Percentiles rank a stretch among this genome's conserved stretches.
phyloP scores from a whole-genome alignment of 2,329 filamentous ascomycete genomes.

The Escovopsis weberi region DNA sequence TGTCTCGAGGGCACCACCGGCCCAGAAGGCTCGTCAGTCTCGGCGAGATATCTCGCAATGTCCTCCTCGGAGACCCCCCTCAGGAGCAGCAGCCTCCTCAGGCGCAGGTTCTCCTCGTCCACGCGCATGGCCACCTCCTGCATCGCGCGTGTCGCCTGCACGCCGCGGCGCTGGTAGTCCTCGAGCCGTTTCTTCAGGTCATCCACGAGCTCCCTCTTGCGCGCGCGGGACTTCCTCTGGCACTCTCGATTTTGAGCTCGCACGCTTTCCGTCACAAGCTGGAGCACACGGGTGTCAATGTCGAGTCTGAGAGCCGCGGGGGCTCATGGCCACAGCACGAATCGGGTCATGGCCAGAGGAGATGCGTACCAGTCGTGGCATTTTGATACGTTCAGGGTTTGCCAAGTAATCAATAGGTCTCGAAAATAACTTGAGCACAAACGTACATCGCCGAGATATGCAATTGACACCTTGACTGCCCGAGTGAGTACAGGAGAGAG shows the following conservation, averaged over 20 bases:
- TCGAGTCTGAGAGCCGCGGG: no score
- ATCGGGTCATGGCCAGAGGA: neutral
- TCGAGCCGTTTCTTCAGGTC: slow-evolving; percentile 4
- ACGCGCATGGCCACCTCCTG: slow-evolving; percentile 3
- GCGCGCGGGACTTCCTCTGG: slow-evolving; percentile 5
- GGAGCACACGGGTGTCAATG: neutral
- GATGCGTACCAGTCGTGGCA: neutral
- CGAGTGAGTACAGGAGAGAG: no score
- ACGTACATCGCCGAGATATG: no score
- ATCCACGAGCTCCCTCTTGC: slow-evolving; percentile 3
- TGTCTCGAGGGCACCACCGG: neutral
- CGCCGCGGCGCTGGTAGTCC: slow-evolving; percentile 2
- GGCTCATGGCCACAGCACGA: neutral
- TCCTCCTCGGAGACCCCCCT: slow-evolving; percentile 4
- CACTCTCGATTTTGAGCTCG: slow-evolving; percentile 5
- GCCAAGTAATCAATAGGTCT: no score
- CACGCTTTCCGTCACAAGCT: slow-evolving; percentile 2
- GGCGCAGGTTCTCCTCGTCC: slow-evolving; percentile 2
- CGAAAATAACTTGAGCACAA: no score
- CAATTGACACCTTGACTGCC: no score
- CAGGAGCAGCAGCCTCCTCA: slow-evolving; percentile 1
- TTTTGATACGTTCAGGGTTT: neutral
- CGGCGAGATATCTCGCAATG: slow-evolving; percentile 1
- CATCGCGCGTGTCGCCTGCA: slow-evolving; percentile 3
- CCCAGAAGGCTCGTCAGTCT: neutral